A percentile compares a stretch with the other conserved stretches of the same genome.
Evolutionary conservation across 805 yeast species (phyloP).

Genomic region (Metschnikowia sp.): DNA sequence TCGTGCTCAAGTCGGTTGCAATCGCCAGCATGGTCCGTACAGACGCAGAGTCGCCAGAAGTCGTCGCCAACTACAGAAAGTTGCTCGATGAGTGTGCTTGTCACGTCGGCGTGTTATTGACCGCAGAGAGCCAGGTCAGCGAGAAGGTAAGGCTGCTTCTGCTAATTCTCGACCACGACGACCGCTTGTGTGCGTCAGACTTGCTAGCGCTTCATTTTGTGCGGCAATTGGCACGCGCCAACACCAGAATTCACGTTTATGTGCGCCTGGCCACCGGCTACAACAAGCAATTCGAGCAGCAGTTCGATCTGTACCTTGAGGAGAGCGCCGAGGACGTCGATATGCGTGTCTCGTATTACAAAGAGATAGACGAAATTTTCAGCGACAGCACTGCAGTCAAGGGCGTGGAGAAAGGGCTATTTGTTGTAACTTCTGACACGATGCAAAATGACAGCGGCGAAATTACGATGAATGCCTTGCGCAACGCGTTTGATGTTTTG

Average conservation of each 20-base stretch:
- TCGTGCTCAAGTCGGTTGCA: constrained; percentile 25
- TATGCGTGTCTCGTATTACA: constrained; percentile 8
- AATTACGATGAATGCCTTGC: constrained; percentile 4
- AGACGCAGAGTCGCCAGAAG: constrained; percentile 13
- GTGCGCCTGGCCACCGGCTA: constrained; percentile 13
- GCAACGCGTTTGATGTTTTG: constrained; percentile 12
- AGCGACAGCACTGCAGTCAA: neutral
- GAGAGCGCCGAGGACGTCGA: constrained; percentile 4
- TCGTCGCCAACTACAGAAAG: constrained; percentile 22
- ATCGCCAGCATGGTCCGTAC: constrained; percentile 10
- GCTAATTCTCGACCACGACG: constrained; percentile 30
- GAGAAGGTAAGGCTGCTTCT: constrained; percentile 19
- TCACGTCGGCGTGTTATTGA: constrained; percentile 33
- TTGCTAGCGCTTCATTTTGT: constrained; percentile 30
- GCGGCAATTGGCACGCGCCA: constrained; percentile 17
- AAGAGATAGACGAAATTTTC: constrained; percentile 7
- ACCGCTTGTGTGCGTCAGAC: constrained; percentile 32
- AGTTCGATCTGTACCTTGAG: constrained; percentile 11
- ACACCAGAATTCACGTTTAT: constrained; percentile 7
- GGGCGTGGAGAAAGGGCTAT: constrained; percentile 1
- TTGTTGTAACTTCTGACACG: constrained; percentile 14
- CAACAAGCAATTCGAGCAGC: constrained; percentile 16
- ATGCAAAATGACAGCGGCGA: constrained; percentile 4
- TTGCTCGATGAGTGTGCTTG: constrained; percentile 26
- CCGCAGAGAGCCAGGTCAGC: constrained; percentile 1